Evolutionary conservation across 2,329 filamentous ascomycete genomes (phyloP), one percentile per base, ranked within the genome.

Genomic region (Pseudocercospora cruenta): DNA sequence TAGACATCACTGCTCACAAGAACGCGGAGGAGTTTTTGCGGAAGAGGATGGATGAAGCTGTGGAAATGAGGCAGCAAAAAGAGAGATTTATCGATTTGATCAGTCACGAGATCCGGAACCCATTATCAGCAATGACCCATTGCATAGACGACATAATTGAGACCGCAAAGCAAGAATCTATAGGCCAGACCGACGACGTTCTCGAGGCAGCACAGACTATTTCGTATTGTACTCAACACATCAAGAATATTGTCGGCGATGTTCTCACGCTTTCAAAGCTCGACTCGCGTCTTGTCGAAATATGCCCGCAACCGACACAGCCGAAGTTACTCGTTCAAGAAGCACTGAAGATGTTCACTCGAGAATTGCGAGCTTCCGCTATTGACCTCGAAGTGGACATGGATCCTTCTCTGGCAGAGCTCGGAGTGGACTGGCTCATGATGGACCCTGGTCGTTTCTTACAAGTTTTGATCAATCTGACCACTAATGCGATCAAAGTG

Each of bases 401-500:
- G 24, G 63, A 69, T 36, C 21, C 31, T 6, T 67, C 63, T 1
- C 49, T 72, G 21, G 21, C 61, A 14, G 55, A 66, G 3, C 49
- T 71, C 2, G 61, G 61, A 0, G 63, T 73, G 3, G 69, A 74
- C 14, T 72, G 70, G 69, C 67, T 72, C 3, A 58, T 75, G 31
- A 67, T 73, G 10, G 74, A 76, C 47, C 65, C 70, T 1, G 68
- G 69, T 10, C 68, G 74, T 10, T 59, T 74, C 6, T 76, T 80
- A 0, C 80, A 82, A 45, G 78, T 82, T 2, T 72, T 79, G 4
- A 72, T 77, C 66, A 76, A 76, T 31, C 70, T 82, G 6, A 74
- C 81, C 33, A 81, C 80, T 8, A 82, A 82, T 54, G 79, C 80
- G 0, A 80, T 82, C 73, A 82, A 82, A 60, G 82, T 82, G 53